phyloP scores from a whole-genome alignment of 441 rosid genomes.

The Gossypium armourianum region DNA sequence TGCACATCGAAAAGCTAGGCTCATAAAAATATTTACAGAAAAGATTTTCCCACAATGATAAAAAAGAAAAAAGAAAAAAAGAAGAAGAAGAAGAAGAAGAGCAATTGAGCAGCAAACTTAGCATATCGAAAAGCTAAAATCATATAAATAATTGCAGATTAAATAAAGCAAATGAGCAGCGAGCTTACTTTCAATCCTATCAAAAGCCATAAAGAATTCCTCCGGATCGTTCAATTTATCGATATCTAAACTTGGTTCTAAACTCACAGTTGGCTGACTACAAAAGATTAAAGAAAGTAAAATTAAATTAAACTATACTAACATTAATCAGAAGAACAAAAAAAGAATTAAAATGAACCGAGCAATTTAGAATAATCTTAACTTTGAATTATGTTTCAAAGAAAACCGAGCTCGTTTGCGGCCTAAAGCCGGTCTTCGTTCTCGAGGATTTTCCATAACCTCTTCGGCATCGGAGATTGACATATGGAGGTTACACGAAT shows the following conservation, averaged over 20 bases:
- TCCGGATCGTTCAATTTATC: conserved; percentile 52
- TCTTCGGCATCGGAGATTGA: conserved; percentile 20
- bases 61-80: too few species aligned
- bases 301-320: background rate
- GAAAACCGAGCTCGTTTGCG: conserved; percentile 58
- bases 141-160: background rate
- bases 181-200: conserved; percentile 47
- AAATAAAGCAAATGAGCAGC: background rate
- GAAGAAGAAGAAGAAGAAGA: too few species aligned
- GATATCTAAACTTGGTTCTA: conserved; percentile 45
- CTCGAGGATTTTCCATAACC: conserved; percentile 33
- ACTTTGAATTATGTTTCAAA: conserved; percentile 51
- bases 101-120: too few species aligned
- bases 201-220: conserved; percentile 59
- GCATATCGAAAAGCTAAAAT: conserved; percentile 2
- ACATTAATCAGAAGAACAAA: background rate
- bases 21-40: too few species aligned
- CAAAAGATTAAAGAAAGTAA: conserved; percentile 9
- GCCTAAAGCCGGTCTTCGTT: conserved; percentile 55
- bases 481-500: conserved; percentile 17
- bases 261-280: conserved; percentile 36
- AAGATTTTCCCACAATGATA: too few species aligned
- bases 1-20: too few species aligned
- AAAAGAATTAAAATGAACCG: background rate
- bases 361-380: conserved; percentile 12